These are phyloP conservation scores for Pichia scutulata DNA, from an alignment of 805 yeast genomes.

Conservation along the genomic window DNA sequence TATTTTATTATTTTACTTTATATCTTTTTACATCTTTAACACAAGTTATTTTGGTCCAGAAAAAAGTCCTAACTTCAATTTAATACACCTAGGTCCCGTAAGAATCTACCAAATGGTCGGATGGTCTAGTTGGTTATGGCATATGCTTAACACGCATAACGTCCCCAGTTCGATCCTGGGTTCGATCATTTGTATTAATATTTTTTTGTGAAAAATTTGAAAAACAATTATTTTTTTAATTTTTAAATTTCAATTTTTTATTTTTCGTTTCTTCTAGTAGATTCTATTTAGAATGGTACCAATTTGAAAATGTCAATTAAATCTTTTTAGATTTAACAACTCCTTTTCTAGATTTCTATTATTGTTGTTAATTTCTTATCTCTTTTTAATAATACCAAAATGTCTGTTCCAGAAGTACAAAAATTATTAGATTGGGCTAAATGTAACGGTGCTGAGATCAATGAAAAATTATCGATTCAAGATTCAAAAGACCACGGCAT, in stretches of 20 bases:
- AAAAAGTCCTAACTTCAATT: too few relatives aligned
- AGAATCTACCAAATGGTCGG: slow-evolving; percentile 65
- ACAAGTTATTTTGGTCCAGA: too few relatives aligned
- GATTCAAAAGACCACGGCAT: slow-evolving; percentile 28
- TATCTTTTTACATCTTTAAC: too few relatives aligned
- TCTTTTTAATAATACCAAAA: too few relatives aligned
- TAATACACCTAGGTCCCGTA: too few relatives aligned
- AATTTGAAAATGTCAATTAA: too few relatives aligned
- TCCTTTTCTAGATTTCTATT: too few relatives aligned
- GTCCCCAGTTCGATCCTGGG: slow-evolving; percentile 99
- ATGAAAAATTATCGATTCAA: slow-evolving; percentile 28
- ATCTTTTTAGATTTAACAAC: too few relatives aligned
- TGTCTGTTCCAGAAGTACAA: not conserved
- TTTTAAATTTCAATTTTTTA: too few relatives aligned
- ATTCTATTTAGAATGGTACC: not conserved
- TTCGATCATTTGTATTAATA: slow-evolving; percentile 77
- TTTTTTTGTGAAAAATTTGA: not conserved
- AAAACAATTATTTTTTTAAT: not conserved
- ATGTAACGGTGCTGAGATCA: slow-evolving; percentile 32
- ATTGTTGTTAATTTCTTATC: too few relatives aligned
- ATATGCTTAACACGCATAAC: slow-evolving; percentile 99
- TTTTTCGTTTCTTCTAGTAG: not conserved
- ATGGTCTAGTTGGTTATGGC: slow-evolving; percentile 99
- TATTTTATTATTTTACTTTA: too few relatives aligned
- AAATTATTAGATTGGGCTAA: slow-evolving; percentile 22